phyloP scores from a whole-genome alignment of 495 filamentous ascomycete species.

The Penicillium steckii region DNA sequence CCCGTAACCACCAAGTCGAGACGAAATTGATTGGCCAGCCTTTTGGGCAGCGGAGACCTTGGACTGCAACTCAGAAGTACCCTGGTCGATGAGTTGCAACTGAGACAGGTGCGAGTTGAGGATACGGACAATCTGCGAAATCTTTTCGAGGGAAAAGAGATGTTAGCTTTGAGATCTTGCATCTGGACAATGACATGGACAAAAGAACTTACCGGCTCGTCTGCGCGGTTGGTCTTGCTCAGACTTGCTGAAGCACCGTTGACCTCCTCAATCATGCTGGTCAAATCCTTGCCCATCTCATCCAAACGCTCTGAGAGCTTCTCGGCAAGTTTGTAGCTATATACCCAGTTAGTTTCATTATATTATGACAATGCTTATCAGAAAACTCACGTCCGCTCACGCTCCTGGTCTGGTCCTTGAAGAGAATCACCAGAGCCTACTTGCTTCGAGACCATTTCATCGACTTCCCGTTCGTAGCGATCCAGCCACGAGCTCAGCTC shows the following conservation, averaged over 20 bases:
- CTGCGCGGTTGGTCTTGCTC: slow-evolving; percentile 81
- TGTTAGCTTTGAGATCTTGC: neutral
- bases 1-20: slow-evolving; percentile 59
- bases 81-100: slow-evolving; percentile 87
- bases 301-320: slow-evolving; percentile 82
- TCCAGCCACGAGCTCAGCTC: slow-evolving; percentile 83
- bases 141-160: slow-evolving; percentile 44
- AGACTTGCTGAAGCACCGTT: slow-evolving; percentile 81
- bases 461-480: slow-evolving; percentile 84
- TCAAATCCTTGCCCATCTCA: slow-evolving; percentile 87
- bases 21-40: slow-evolving; percentile 63
- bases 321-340: slow-evolving; percentile 81
- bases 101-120: slow-evolving; percentile 88
- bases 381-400: slow-evolving; percentile 73
- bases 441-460: slow-evolving; percentile 77
- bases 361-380: neutral
- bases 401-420: slow-evolving; percentile 86
- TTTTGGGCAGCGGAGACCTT: slow-evolving; percentile 81
- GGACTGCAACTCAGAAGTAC: slow-evolving; percentile 71
- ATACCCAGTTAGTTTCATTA: neutral
- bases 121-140: slow-evolving; percentile 90
- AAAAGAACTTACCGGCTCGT: slow-evolving; percentile 77
- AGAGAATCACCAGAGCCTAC: slow-evolving; percentile 65
- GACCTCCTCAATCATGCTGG: slow-evolving; percentile 96
- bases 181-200: neutral